Conservation (phyloP, 2,329 filamentous ascomycete genomes). For the Corinectria fuckeliana region DNA sequence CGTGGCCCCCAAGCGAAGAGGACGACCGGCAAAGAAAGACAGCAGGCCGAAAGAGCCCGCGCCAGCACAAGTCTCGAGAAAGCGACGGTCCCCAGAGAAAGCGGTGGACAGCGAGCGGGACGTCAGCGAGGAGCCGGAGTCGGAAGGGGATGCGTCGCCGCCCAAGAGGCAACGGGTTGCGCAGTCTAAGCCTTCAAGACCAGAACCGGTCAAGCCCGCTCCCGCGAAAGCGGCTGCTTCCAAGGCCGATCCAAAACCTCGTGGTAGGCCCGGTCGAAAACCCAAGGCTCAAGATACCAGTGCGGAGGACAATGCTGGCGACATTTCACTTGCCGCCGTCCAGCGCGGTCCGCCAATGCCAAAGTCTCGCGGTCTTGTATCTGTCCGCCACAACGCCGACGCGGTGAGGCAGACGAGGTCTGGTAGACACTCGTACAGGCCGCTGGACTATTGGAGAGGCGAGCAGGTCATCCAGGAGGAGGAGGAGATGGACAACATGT, state of each 20-base stretch:
- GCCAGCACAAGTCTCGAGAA: conserved; percentile 21
- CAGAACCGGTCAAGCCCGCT: conserved; percentile 27
- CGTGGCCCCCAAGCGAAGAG: conserved; percentile 13
- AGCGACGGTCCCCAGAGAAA: conserved; percentile 22
- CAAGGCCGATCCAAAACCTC: conserved; percentile 34
- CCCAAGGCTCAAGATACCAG: conserved; percentile 32
- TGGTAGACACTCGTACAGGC: conserved; percentile 78
- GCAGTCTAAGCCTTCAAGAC: conserved; percentile 33
- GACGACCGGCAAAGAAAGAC: conserved; percentile 24
- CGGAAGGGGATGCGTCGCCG: conserved; percentile 32
- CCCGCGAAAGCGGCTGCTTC: conserved; percentile 22
- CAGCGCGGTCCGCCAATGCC: conserved; percentile 63
- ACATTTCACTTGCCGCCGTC: conserved; percentile 55
- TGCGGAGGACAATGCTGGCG: conserved; percentile 47
- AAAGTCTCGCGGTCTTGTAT: conserved; percentile 61
- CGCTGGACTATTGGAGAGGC: conserved; percentile 85
- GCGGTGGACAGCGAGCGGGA: conserved; percentile 19
- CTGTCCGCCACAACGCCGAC: conserved; percentile 56
- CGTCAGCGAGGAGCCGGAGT: conserved; percentile 32
- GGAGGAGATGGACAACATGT: conserved; percentile 59
- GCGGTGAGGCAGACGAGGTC: conserved; percentile 70
- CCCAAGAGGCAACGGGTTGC: conserved; percentile 39
- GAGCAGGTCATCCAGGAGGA: conserved; percentile 77
- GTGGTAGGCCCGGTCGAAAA: conserved; percentile 35
- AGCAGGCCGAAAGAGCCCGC: conserved; percentile 22